Evolutionary conservation across 441 rosid genomes (phyloP), one percentile per base, ranked within the genome.

Genomic region (Pelargonium australe): DNA sequence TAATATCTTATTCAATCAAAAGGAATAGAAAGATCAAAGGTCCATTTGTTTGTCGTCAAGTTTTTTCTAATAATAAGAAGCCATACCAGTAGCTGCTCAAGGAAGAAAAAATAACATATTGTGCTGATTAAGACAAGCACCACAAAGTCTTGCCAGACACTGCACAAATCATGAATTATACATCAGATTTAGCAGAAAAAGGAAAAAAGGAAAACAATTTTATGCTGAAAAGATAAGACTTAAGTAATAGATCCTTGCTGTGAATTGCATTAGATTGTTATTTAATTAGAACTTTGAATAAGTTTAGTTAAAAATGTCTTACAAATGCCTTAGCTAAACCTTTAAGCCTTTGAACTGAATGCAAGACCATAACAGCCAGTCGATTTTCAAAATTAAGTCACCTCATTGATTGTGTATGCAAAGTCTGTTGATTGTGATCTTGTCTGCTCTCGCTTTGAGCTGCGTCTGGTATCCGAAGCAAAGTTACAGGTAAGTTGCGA

Each of bases 121-220:
- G 90, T 85, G 86, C 97, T 95, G 74, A 95, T 90, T 58, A 95
- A 79, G 65, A 91, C 91, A 19, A 95, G 90, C 80, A 91, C 96
- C 70, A 87, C 95, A 79, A 95, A 88, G 76, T 91, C 99, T 79
- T 91, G 99, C 99, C 97, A 91, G 60, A 87, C 94, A 81, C 99
- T 93, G 96, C 85, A 82, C 23, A 65, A 67, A 68, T 31, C 47
- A 20, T 28, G 10, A 70, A 63, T 19, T 66, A 17, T 19, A 31
- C 16, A 40, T 69, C 47, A 74, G 62, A 66, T 58, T 62, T 53
- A 72, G 64, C 47, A 66, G 31, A 70, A 60, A 74, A 20, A 1
- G 23, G 37, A 31, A 13, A 23, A 58, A 19, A 62, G 47, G 3
- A 12, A 2, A 58, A n/a, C 16, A 65, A 63, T 25, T 73, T n/a